Evolutionary conservation across 2,329 filamentous ascomycete species (phyloP).

Genomic region (Karstenula rhodostoma): DNA sequence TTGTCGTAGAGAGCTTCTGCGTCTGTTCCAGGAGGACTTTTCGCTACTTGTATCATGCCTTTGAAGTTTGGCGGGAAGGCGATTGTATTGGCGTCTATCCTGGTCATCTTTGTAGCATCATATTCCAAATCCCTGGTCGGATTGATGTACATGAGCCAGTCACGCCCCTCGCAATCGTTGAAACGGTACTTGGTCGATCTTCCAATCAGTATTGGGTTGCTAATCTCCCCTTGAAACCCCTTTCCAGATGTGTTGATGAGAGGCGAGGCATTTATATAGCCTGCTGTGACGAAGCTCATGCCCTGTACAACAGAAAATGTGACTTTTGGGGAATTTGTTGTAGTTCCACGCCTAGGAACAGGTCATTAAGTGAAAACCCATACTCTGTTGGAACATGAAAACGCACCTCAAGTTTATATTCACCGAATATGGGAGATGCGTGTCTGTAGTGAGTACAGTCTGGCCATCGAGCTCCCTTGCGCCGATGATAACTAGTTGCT

Average conservation of each 20-base stretch:
- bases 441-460: slow-evolving; percentile 65
- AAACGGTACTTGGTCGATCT: slow-evolving; percentile 80
- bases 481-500: slow-evolving; percentile 82
- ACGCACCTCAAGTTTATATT: slow-evolving; percentile 70
- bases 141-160: slow-evolving; percentile 81
- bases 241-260: slow-evolving; percentile 74
- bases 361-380: too few species aligned
- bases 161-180: slow-evolving; percentile 69
- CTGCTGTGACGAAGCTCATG: slow-evolving; percentile 83
- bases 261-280: slow-evolving; percentile 76
- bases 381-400: background rate
- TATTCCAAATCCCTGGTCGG: slow-evolving; percentile 62
- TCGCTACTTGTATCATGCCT: slow-evolving; percentile 84
- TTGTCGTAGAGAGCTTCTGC: slow-evolving; percentile 77
- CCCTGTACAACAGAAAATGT: slow-evolving; percentile 88
- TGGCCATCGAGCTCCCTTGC: slow-evolving; percentile 73
- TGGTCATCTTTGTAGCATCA: slow-evolving; percentile 69
- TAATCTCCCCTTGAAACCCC: slow-evolving; percentile 71
- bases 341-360: slow-evolving; percentile 47
- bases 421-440: slow-evolving; percentile 64
- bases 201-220: slow-evolving; percentile 63
- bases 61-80: slow-evolving; percentile 73
- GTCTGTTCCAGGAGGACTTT: slow-evolving; percentile 67
- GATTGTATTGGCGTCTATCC: slow-evolving; percentile 69
- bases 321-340: slow-evolving; percentile 66